phyloP scores from a whole-genome alignment of 2,329 filamentous ascomycete species.

The Plenodomus biglobosus region DNA sequence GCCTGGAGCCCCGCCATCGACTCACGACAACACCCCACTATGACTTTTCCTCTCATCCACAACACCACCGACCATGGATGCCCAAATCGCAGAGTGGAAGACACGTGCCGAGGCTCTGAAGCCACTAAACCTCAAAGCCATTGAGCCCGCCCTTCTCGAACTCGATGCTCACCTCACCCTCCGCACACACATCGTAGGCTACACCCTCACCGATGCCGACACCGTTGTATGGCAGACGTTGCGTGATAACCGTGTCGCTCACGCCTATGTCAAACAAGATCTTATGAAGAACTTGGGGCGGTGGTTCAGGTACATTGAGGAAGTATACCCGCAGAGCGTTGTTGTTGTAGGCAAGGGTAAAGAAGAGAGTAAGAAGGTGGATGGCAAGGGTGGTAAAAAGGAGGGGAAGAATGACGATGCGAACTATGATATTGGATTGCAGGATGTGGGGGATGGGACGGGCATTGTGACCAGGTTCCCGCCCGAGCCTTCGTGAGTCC shows the following conservation, averaged over 20 bases:
- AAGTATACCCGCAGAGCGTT: conserved; percentile 75
- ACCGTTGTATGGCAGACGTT: conserved; percentile 81
- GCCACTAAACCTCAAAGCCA: conserved; percentile 75
- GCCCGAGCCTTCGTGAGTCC: conserved; percentile 80
- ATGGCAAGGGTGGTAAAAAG: conserved; percentile 62
- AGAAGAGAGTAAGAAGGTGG: conserved; percentile 55
- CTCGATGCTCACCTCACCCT: conserved; percentile 87
- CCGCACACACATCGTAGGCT: conserved; percentile 82
- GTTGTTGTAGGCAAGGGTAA: conserved; percentile 57
- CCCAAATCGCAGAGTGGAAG: conserved; percentile 57
- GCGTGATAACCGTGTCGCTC: conserved; percentile 79
- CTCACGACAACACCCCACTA: conserved; percentile 7
- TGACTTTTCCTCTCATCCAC: conserved; percentile 7
- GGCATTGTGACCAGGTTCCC: conserved; percentile 88
- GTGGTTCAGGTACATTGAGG: conserved; percentile 87
- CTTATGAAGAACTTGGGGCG: conserved; percentile 74
- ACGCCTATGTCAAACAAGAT: conserved; percentile 77
- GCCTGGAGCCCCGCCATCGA: conserved; percentile 1
- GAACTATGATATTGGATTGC: conserved; percentile 85
- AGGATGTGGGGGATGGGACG: conserved; percentile 72
- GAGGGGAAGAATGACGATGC: conserved; percentile 70
- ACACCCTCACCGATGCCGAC: conserved; percentile 75
- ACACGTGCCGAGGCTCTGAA: conserved; percentile 55
- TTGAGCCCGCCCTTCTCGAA: conserved; percentile 71
- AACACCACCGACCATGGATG: conserved; percentile 31